Evolutionary conservation across 1,284 basidiomycete genomes (phyloP).

Genomic region (Mycena sp.): DNA sequence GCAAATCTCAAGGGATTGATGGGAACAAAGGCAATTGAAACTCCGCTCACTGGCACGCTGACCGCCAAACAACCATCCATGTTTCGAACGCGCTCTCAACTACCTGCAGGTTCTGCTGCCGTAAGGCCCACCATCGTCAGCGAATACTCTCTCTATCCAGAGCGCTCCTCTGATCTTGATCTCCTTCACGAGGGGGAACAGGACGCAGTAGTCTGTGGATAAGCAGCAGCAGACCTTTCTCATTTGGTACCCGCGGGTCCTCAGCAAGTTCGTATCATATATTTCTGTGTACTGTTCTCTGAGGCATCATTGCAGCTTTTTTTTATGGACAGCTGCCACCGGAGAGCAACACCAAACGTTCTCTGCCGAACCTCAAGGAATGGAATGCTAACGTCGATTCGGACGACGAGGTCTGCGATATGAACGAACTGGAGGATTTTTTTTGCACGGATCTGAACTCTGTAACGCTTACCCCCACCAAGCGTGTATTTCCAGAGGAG

Average conservation of each 20-base stretch:
- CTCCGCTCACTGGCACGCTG: too few species aligned
- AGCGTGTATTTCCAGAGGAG: conserved; percentile 11
- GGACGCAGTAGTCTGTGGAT: conserved; percentile 14
- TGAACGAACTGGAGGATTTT: conserved; percentile 56
- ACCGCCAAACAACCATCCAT: neutral
- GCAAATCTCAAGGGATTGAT: too few species aligned
- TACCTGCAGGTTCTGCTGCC: conserved; percentile 2
- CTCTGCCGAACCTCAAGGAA: neutral
- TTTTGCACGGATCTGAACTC: conserved; percentile 39
- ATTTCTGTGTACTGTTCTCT: neutral
- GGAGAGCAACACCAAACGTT: conserved; percentile 2
- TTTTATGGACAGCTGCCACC: conserved; percentile 5
- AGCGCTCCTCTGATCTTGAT: conserved; percentile 6
- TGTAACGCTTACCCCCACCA: conserved; percentile 16
- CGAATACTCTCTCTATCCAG: conserved; percentile 9
- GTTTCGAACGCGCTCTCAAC: conserved; percentile 27
- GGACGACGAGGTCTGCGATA: conserved; percentile 44
- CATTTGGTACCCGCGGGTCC: too few species aligned
- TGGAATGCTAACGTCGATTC: conserved; percentile 9
- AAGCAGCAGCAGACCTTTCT: too few species aligned
- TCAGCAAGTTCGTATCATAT: too few species aligned
- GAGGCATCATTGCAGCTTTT: neutral
- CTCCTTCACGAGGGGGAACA: neutral
- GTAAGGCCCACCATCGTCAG: conserved; percentile 15
- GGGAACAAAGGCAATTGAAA: too few species aligned